Conservation (phyloP, 441 rosid species). For the Gossypium schwendimanii region DNA sequence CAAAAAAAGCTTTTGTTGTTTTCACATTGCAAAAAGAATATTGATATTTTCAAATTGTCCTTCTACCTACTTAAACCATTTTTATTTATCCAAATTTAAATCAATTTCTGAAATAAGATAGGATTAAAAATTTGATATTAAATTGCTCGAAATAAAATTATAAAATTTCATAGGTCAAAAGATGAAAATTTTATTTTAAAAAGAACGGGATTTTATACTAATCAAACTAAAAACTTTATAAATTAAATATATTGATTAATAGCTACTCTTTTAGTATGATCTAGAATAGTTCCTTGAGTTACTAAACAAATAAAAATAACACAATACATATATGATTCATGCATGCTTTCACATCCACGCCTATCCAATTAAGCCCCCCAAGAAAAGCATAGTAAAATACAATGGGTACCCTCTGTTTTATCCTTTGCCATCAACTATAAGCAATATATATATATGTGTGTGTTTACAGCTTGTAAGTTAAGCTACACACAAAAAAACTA, state of each 20-base stretch:
- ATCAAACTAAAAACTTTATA: neutral
- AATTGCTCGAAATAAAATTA: neutral
- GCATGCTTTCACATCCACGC: neutral
- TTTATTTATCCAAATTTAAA: neutral
- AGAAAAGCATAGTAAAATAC: conserved; percentile 3
- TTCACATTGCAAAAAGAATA: neutral
- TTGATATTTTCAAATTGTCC: neutral
- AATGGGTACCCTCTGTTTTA: neutral
- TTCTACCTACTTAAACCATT: neutral
- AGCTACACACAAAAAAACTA: neutral
- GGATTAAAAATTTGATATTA: neutral
- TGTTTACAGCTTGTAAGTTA: conserved; percentile 9
- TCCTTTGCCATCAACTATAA: neutral
- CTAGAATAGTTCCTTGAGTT: neutral
- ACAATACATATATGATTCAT: conserved; percentile 1
- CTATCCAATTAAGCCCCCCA: conserved; percentile 1
- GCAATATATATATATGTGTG: too few species aligned
- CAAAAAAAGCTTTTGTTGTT: neutral
- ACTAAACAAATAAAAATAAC: neutral
- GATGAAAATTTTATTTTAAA: neutral
- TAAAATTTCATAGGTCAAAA: neutral
- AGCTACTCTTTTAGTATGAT: neutral
- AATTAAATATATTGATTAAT: neutral
- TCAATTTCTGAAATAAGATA: neutral
- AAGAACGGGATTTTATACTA: neutral